These are phyloP conservation scores for Phlebopus sp. DNA, from an alignment of 1,284 basidiomycete genomes.

Conservation along the genomic window DNA sequence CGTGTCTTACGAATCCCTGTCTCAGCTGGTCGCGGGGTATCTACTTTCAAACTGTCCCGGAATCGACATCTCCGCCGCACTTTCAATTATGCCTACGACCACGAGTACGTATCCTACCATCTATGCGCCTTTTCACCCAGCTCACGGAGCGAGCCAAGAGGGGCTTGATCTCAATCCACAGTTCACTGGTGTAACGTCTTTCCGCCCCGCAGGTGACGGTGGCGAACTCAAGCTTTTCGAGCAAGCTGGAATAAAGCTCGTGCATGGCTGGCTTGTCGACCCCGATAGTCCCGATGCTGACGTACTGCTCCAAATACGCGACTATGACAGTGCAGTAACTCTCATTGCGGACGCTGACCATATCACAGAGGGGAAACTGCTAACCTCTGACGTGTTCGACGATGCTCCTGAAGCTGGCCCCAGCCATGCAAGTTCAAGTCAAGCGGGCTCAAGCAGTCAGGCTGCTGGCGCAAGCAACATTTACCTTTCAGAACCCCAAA, in stretches of 20 bases:
- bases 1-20: slow-evolving; percentile 83
- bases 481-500: slow-evolving; percentile 1
- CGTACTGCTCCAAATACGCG: slow-evolving; percentile 50
- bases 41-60: slow-evolving; percentile 66
- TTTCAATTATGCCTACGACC: slow-evolving; percentile 81
- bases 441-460: slow-evolving; percentile 2
- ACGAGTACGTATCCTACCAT: slow-evolving; percentile 69
- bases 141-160: slow-evolving; percentile 39
- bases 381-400: slow-evolving; percentile 19
- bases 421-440: slow-evolving; percentile 10
- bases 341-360: slow-evolving; percentile 77
- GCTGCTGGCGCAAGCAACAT: slow-evolving; percentile 24
- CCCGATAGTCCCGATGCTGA: slow-evolving; percentile 59
- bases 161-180: slow-evolving; percentile 85
- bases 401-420: background rate
- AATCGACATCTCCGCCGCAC: slow-evolving; percentile 73
- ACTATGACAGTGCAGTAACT: slow-evolving; percentile 72
- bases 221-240: slow-evolving; percentile 83
- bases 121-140: too few relatives aligned
- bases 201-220: slow-evolving; percentile 57
- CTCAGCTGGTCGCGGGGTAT: slow-evolving; percentile 80
- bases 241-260: slow-evolving; percentile 76
- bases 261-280: slow-evolving; percentile 93
- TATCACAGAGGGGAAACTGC: slow-evolving; percentile 38
- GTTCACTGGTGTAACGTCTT: slow-evolving; percentile 67